Evolutionary conservation across 306 rosid species (phyloP).

Genomic region (Neltuma alba): DNA sequence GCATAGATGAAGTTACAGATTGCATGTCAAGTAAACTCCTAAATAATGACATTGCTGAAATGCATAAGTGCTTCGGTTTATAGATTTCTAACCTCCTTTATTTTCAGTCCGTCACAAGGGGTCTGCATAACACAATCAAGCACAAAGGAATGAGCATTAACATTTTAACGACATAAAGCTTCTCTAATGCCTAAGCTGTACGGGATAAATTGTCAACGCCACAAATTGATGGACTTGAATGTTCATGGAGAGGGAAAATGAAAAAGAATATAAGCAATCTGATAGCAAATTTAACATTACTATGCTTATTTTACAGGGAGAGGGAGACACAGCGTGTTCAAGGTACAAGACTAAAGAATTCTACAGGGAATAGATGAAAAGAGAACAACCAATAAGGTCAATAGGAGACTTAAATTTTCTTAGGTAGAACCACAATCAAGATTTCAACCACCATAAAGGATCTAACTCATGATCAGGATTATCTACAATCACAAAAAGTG

Average conservation of each 20-base stretch:
- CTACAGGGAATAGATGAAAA: background rate
- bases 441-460: background rate
- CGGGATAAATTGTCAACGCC: background rate
- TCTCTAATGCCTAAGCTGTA: background rate
- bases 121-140: constrained; percentile 60
- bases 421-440: background rate
- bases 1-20: background rate
- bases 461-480: background rate
- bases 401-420: background rate
- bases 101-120: constrained; percentile 72
- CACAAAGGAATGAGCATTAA: constrained; percentile 16
- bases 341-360: background rate
- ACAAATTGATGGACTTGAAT: background rate
- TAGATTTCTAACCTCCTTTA: constrained; percentile 63
- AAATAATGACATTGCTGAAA: background rate
- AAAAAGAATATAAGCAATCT: background rate
- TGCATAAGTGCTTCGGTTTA: constrained; percentile 19
- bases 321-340: background rate
- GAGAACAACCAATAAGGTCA: background rate
- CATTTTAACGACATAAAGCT: background rate
- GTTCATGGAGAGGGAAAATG: background rate
- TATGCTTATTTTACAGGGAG: background rate
- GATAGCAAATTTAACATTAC: background rate
- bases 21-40: background rate
- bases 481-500: background rate